phyloP scores from a whole-genome alignment of 768 basidiomycete genomes.

The Trametes elegans region DNA sequence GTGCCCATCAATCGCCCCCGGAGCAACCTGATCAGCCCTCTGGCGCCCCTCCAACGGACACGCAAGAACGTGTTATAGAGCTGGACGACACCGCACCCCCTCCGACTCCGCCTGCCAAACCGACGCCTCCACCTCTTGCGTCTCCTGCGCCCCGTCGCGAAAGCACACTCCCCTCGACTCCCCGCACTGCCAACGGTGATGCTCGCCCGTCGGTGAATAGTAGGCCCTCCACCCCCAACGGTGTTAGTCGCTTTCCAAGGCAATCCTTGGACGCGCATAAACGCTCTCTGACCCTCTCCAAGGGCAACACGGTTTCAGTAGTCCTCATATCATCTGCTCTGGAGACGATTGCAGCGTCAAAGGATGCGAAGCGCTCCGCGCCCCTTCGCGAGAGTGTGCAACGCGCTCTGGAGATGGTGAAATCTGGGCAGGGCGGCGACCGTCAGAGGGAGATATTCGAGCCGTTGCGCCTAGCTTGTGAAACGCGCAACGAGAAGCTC shows the following conservation, averaged over 20 bases:
- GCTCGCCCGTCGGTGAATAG: conserved; percentile 13
- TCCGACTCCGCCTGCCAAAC: conserved; percentile 28
- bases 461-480: conserved; percentile 94
- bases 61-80: background rate
- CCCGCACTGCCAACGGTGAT: conserved; percentile 12
- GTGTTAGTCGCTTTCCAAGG: conserved; percentile 20
- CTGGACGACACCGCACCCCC: conserved; percentile 9
- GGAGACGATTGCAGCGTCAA: conserved; percentile 82
- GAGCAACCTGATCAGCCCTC: background rate
- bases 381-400: conserved; percentile 84
- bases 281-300: conserved; percentile 39
- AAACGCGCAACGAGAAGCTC: conserved; percentile 89
- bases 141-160: conserved; percentile 25
- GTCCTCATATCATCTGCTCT: conserved; percentile 83
- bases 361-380: conserved; percentile 80
- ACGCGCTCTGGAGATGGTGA: conserved; percentile 79
- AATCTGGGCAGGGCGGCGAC: conserved; percentile 70
- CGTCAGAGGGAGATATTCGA: conserved; percentile 88
- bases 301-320: conserved; percentile 71
- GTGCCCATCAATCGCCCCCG: background rate
- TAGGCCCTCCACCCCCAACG: conserved; percentile 19
- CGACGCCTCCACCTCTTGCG: conserved; percentile 10
- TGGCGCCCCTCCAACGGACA: background rate
- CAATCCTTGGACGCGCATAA: conserved; percentile 28
- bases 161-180: conserved; percentile 19